phyloP scores from a whole-genome alignment of 2,329 filamentous ascomycete genomes.

The Escovopsis sp. region DNA sequence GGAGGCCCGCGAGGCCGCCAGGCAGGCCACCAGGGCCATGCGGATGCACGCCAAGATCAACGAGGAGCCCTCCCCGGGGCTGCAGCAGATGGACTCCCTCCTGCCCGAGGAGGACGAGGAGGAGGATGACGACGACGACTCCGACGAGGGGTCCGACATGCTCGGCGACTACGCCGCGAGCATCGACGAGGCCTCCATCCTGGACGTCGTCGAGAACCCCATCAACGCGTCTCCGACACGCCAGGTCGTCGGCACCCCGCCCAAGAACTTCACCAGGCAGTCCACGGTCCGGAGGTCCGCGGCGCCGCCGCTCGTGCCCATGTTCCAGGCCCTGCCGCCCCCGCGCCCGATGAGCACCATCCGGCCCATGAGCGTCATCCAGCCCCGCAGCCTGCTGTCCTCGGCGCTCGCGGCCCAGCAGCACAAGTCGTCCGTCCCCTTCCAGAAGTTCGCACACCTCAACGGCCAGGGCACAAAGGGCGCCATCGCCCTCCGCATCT shows the following conservation, averaged over 20 bases:
- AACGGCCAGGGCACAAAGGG: slow-evolving; percentile 67
- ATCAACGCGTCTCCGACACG: slow-evolving; percentile 39
- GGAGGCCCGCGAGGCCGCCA: slow-evolving; percentile 43
- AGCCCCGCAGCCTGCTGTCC: slow-evolving; percentile 57
- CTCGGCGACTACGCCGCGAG: slow-evolving; percentile 52
- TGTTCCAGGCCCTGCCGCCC: slow-evolving; percentile 54
- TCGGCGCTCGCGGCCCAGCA: slow-evolving; percentile 60
- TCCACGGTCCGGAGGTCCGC: slow-evolving; percentile 51
- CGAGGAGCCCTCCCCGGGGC: slow-evolving; percentile 23
- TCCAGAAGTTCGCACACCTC: slow-evolving; percentile 62
- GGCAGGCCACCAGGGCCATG: slow-evolving; percentile 33
- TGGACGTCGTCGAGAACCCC: slow-evolving; percentile 48
- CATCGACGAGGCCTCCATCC: slow-evolving; percentile 56
- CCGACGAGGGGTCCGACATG: slow-evolving; percentile 47
- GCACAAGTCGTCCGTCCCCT: slow-evolving; percentile 52
- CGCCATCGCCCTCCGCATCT: slow-evolving; percentile 63
- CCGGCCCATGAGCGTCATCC: slow-evolving; percentile 49
- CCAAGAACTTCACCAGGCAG: slow-evolving; percentile 42
- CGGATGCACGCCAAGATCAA: slow-evolving; percentile 24
- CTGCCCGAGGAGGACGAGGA: slow-evolving; percentile 32
- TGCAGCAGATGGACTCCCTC: slow-evolving; percentile 32
- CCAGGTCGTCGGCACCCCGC: slow-evolving; percentile 49
- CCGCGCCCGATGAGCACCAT: slow-evolving; percentile 52
- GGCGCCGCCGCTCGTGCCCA: slow-evolving; percentile 37
- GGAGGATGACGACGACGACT: slow-evolving; percentile 43